Evolutionary conservation across 2,329 filamentous ascomycete genomes (phyloP), one percentile per base, ranked within the genome.

Genomic region (Canariomyces notabilis): DNA sequence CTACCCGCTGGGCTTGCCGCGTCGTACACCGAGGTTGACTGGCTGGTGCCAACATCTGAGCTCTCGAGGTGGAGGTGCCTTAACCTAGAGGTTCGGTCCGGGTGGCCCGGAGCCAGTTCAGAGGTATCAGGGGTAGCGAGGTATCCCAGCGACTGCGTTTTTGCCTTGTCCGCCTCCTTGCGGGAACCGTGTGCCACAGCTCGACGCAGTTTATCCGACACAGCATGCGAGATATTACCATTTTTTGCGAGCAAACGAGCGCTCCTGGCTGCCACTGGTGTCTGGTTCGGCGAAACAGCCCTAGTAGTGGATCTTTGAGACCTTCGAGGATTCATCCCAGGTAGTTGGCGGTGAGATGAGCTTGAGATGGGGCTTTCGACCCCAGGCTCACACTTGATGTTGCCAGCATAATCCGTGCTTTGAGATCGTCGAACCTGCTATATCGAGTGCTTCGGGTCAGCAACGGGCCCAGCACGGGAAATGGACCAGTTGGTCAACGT

Each of bases 41-140:
- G 65, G 49, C 64, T 68, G 1, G 66, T 59, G 4, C 67, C 66
- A 6, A 71, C 69, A 26, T 75, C 73, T 0, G 71, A 66, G 50
- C 66, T 66, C 50, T 74, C 69, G 6, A 68, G 53, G 15, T 71
- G 64, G 26, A 69, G 51, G 21, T 66, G 64, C 49, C 75, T 66
- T 42, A 69, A 59, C 19, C 69, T 68, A 32, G 67, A 60, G 1
- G 64, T 56, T 29, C 67, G 67, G 31, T 66, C 66, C n/a, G 54
- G 42, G 37, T 52, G 50, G 12, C 49, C 51, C 7, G 58, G 56
- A 9, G 58, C 54, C 4, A 73, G 49, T 46, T 79, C 77, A 9
- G 77, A 75, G 9, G 73, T 69, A 53, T 82, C 78, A n/a, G 80
- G 80, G 0, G 79, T 83, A 12, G 75, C 74, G 16, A 79, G 68